Conservation (phyloP, 768 basidiomycete genomes). For the Mycena amicta region DNA sequence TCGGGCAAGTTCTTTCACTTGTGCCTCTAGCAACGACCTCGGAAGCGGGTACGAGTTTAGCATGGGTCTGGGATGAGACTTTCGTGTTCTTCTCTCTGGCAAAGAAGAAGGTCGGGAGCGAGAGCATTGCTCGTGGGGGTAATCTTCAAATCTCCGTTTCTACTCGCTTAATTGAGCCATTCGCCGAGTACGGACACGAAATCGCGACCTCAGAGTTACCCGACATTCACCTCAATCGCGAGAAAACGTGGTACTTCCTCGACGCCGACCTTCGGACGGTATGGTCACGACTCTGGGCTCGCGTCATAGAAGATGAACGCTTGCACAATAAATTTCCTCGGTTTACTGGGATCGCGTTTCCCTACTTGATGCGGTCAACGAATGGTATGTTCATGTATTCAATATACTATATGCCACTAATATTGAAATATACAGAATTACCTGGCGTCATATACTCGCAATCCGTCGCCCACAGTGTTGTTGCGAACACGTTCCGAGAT, state of each 20-base stretch:
- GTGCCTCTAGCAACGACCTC: neutral
- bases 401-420: too few species aligned
- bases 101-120: neutral
- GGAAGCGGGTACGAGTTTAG: neutral
- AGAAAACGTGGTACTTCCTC: neutral
- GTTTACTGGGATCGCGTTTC: neutral
- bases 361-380: too few species aligned
- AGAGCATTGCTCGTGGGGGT: neutral
- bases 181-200: neutral
- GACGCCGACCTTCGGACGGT: neutral
- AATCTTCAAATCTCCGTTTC: neutral
- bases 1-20: slow-evolving; percentile 6
- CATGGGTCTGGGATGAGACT: slow-evolving; percentile 7
- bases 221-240: neutral
- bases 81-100: neutral
- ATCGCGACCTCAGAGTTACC: neutral
- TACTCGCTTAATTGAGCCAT: neutral
- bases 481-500: neutral
- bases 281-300: neutral
- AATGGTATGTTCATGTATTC: neutral
- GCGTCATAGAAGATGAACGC: neutral
- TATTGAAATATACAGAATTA: neutral
- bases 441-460: neutral
- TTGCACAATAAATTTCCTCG: neutral
- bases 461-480: neutral